Evolutionary conservation across 169 alveolate species (phyloP).

Genomic region (Perkinsus chesapeaki): DNA sequence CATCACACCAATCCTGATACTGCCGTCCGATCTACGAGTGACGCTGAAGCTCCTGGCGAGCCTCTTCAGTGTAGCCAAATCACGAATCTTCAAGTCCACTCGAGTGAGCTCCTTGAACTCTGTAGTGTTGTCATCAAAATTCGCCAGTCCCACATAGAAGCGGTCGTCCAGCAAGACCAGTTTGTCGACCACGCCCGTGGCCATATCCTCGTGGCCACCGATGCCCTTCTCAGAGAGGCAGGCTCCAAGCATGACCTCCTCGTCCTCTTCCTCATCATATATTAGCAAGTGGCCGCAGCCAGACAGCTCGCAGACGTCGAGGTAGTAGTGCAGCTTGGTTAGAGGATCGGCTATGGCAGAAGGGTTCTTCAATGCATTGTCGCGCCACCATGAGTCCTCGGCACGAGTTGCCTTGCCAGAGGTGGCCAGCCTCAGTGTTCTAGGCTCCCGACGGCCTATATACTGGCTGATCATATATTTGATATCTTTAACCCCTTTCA

Average conservation of each 20-base stretch:
- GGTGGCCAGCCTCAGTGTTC: not conserved
- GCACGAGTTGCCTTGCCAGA: not conserved
- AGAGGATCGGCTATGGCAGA: not conserved
- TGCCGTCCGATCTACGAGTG: not conserved
- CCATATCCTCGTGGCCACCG: not conserved
- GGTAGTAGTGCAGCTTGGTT: not conserved
- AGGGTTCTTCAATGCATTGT: not conserved
- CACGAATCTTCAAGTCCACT: not conserved
- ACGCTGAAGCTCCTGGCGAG: not conserved
- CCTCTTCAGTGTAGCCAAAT: not conserved
- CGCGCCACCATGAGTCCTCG: not conserved
- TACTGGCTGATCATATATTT: not conserved
- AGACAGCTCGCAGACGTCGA: not conserved
- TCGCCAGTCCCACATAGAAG: not conserved
- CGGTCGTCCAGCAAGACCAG: not conserved
- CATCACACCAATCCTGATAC: not conserved
- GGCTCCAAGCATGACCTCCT: not conserved
- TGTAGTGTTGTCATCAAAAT: not conserved
- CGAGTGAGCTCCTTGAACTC: not conserved
- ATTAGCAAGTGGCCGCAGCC: not conserved
- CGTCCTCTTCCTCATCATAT: not conserved
- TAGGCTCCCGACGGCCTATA: not conserved
- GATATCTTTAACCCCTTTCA: not conserved
- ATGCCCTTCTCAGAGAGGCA: not conserved
- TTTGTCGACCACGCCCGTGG: not conserved